Evolutionary conservation across 1,139 yeast genomes (phyloP).

Genomic region (Geotrichum fermentans): DNA sequence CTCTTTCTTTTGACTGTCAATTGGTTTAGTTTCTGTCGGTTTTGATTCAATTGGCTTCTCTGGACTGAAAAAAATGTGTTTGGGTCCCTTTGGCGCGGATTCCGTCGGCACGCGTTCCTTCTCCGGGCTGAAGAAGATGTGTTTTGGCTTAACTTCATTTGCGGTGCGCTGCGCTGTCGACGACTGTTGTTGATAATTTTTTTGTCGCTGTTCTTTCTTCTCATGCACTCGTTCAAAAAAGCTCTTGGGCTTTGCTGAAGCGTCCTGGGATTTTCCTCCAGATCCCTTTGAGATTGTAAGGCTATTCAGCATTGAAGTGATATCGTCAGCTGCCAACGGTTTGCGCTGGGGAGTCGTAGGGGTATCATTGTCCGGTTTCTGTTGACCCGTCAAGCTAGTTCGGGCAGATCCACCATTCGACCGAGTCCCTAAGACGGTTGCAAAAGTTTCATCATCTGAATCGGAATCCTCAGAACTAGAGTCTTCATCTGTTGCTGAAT

Average conservation of each 20-base stretch:
- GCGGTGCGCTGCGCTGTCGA: too few relatives aligned
- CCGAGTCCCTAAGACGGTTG: constrained; percentile 4
- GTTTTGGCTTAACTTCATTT: neutral
- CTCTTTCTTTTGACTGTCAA: too few relatives aligned
- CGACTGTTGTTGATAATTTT: neutral
- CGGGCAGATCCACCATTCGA: neutral
- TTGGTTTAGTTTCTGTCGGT: too few relatives aligned
- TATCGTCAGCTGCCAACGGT: constrained; percentile 9
- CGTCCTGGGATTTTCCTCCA: neutral
- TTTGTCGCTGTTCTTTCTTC: neutral
- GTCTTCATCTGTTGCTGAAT: neutral
- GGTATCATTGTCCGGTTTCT: neutral
- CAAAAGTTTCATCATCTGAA: neutral
- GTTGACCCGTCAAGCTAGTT: neutral
- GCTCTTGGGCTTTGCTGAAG: neutral
- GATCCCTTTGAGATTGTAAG: neutral
- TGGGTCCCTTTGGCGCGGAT: neutral
- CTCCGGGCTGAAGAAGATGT: constrained; percentile 1
- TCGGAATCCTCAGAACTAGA: constrained; percentile 2
- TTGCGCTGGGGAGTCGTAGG: neutral
- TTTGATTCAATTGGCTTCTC: neutral
- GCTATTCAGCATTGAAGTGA: constrained; percentile 7
- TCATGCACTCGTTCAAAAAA: constrained; percentile 9
- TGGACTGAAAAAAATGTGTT: constrained; percentile 4
- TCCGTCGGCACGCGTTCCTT: neutral